Evolutionary conservation across 257 asterid species (phyloP).

Genomic region (Solanum sitiens): DNA sequence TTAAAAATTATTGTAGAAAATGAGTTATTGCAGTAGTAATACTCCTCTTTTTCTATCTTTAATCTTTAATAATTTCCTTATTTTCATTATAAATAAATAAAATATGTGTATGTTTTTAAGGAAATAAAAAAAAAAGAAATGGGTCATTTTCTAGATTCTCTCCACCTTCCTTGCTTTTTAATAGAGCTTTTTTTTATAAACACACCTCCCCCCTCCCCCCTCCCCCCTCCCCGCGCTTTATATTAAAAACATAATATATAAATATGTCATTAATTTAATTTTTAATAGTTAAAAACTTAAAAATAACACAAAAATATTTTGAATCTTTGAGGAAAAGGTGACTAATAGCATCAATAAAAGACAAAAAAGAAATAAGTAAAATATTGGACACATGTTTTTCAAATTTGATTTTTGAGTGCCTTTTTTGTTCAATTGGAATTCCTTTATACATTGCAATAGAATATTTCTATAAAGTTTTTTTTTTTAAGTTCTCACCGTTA

Average conservation of each 20-base stretch:
- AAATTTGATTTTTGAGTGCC: not conserved
- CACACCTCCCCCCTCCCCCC: not conserved
- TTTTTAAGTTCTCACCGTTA: not conserved
- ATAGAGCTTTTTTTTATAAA: not conserved
- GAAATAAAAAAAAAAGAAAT: conserved; percentile 25
- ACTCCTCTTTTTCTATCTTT: not conserved
- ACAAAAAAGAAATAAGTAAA: not conserved
- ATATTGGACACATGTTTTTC: not conserved
- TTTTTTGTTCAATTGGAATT: not conserved
- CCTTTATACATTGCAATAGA: not conserved
- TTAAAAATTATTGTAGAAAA: not conserved
- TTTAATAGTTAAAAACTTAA: not conserved
- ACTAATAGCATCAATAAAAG: not conserved
- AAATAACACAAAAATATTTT: not conserved
- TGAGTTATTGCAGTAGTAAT: not conserved
- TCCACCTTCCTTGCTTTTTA: conserved; percentile 55
- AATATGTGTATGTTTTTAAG: conserved; percentile 27
- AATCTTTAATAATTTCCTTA: conserved; percentile 8
- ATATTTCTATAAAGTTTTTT: not conserved
- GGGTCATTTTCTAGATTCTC: conserved; percentile 53
- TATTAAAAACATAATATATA: too few relatives aligned
- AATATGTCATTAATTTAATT: not conserved
- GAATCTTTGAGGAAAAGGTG: not conserved
- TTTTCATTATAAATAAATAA: conserved; percentile 4
- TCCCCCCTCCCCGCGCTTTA: not conserved